Base-by-base conservation (phyloP, 345 rosid genomes). In the Lepidium aucheri region DNA sequence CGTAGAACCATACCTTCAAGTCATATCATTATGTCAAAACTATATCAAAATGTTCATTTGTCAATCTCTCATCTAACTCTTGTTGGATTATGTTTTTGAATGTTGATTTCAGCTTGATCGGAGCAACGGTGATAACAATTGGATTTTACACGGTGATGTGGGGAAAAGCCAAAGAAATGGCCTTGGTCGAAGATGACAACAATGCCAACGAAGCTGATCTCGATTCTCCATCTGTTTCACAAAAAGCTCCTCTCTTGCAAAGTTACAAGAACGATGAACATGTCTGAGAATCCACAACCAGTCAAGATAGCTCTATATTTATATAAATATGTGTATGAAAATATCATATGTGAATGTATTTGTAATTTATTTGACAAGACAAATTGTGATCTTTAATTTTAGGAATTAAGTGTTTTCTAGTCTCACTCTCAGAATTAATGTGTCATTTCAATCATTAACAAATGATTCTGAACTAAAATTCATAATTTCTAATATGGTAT, bases 71-170 rank as follows among this genome's bases (percentile, higher is more conserved):
- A 38, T 11, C 36, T 33, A 57, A 24, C 17, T 30, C 2, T 36
- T 53, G 7, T 24, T 42, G 11, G 44, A n/a, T 36, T 18, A 10
- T 15, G 4, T 43, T 18, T 38, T n/a, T n/a, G n/a, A n/a, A 41
- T 57, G 51, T 53, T 42, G 60, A 22, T 39, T 6, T 44, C 82
- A 88, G 98, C 57, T 64, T 89, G 12, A 73, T 86, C 2, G 98
- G 96, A 24, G 95, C 95, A 54, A 76, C 80, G 1, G 74, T 83
- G 16, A 87, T 92, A 72, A 81, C 97, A 1, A 35, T 83, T 0
- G 97, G 98, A 39, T 92, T 92, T 63, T 89, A 89, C 49, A 85
- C 84, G 1, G 91, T 89, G 13, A 84, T 92, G 83, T 92, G 98
- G 98, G 97, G 98, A 8, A 89, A 92, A 75, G 74, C 83, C 6